Evolutionary conservation across 2,329 filamentous ascomycete genomes (phyloP).

Genomic region (Xylariaceae sp.): DNA sequence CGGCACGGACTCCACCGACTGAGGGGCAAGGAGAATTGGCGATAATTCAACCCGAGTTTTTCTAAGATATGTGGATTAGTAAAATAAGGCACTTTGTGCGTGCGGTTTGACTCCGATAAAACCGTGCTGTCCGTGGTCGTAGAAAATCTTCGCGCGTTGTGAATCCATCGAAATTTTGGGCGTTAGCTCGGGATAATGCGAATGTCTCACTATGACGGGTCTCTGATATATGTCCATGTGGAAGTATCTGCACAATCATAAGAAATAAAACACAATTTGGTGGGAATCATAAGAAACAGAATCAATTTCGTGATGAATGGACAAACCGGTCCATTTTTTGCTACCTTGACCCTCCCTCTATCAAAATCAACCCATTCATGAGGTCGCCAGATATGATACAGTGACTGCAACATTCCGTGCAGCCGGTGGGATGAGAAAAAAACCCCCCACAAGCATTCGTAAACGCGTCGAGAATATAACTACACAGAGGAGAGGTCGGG

Average conservation of each 20-base stretch:
- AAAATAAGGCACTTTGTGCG: neutral
- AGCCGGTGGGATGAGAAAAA: constrained; percentile 20
- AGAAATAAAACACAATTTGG: neutral
- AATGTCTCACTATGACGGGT: neutral
- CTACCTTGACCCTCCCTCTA: constrained; percentile 16
- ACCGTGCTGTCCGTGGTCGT: neutral
- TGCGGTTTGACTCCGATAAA: neutral
- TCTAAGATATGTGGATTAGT: neutral
- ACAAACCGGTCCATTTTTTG: constrained; percentile 25
- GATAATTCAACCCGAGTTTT: neutral
- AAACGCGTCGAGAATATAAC: constrained; percentile 6
- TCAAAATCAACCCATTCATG: constrained; percentile 11
- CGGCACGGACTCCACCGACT: no score
- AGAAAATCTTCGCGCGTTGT: neutral
- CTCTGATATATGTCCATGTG: neutral
- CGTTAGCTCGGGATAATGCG: neutral
- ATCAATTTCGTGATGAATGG: constrained; percentile 21
- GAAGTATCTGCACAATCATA: neutral
- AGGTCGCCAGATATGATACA: constrained; percentile 24
- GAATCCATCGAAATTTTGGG: neutral
- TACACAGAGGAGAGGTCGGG: constrained; percentile 3
- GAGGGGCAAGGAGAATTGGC: no score
- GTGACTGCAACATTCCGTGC: constrained; percentile 11
- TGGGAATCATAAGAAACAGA: constrained; percentile 8
- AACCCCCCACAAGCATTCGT: constrained; percentile 8